Conservation (phyloP, 352 stramenopile genomes). For the Pythium plurisporium region DNA sequence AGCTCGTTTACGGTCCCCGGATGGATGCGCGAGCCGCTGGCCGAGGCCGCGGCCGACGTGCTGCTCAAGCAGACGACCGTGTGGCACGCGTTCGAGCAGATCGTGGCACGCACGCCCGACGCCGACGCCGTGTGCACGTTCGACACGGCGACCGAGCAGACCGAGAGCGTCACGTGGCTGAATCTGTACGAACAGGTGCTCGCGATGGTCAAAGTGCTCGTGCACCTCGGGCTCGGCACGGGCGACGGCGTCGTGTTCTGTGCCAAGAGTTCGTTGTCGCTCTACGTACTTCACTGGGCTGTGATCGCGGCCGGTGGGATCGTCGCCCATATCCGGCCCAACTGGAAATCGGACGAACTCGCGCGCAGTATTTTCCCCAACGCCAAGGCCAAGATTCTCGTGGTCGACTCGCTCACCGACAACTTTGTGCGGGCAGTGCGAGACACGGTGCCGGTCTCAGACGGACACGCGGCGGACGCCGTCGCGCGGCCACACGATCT, state of each 20-base stretch:
- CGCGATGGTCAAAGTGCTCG: constrained; percentile 37
- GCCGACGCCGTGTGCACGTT: constrained; percentile 10
- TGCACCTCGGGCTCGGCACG: constrained; percentile 44
- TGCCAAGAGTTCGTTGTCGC: constrained; percentile 32
- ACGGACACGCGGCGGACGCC: neutral
- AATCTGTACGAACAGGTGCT: constrained; percentile 31
- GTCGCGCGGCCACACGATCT: constrained; percentile 22
- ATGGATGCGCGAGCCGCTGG: constrained; percentile 19
- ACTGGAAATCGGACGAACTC: constrained; percentile 52
- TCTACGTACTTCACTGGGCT: constrained; percentile 63
- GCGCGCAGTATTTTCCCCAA: constrained; percentile 45
- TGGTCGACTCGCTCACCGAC: constrained; percentile 48
- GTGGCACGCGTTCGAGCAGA: constrained; percentile 21
- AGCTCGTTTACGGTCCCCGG: constrained; percentile 21
- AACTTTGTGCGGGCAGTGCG: constrained; percentile 40
- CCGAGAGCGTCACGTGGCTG: constrained; percentile 27
- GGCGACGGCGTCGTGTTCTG: constrained; percentile 62
- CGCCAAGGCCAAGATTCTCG: constrained; percentile 46
- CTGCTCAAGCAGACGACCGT: constrained; percentile 23
- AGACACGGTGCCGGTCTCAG: constrained; percentile 17
- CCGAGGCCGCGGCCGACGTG: constrained; percentile 17
- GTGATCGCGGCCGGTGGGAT: constrained; percentile 49
- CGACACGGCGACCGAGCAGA: constrained; percentile 3
- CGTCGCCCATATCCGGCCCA: constrained; percentile 48
- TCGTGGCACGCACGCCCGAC: constrained; percentile 17